Evolutionary conservation across 225 moss, liverwort and hornwort genomes (phyloP).

Genomic region (Anthoceros angustus): DNA sequence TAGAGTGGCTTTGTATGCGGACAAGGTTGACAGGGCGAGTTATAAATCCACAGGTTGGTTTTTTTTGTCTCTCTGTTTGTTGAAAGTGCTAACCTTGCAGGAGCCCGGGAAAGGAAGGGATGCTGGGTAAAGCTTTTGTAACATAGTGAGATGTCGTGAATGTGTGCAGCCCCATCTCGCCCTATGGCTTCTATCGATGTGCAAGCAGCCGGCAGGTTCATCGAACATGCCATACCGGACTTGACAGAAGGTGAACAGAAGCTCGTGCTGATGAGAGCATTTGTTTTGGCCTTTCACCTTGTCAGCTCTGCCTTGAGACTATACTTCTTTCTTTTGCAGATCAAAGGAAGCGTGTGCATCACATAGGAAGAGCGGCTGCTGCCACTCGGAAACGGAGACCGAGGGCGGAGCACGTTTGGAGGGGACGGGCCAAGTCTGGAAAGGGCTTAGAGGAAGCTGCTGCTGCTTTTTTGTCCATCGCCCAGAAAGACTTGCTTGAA

Average conservation of each 20-base stretch:
- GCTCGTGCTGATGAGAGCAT: too few relatives aligned
- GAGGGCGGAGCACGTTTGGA: background rate
- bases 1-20: conserved; percentile 50
- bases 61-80: background rate
- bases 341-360: conserved; percentile 3
- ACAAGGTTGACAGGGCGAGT: conserved; percentile 55
- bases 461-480: background rate
- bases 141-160: background rate
- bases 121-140: background rate
- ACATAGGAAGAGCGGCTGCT: background rate
- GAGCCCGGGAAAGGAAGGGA: background rate
- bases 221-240: conserved; percentile 79
- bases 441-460: background rate
- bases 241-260: conserved; percentile 39
- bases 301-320: background rate
- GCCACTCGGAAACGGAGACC: background rate
- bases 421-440: background rate
- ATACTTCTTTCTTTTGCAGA: background rate
- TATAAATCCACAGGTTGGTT: conserved; percentile 49
- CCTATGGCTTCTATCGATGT: conserved; percentile 49
- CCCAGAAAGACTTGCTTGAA: background rate
- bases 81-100: background rate
- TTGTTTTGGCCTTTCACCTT: background rate
- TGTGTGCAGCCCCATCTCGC: conserved; percentile 36
- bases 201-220: conserved; percentile 69